Evolutionary conservation across 1,284 basidiomycete genomes (phyloP).

Genomic region (Apiotrichum laibachii): DNA sequence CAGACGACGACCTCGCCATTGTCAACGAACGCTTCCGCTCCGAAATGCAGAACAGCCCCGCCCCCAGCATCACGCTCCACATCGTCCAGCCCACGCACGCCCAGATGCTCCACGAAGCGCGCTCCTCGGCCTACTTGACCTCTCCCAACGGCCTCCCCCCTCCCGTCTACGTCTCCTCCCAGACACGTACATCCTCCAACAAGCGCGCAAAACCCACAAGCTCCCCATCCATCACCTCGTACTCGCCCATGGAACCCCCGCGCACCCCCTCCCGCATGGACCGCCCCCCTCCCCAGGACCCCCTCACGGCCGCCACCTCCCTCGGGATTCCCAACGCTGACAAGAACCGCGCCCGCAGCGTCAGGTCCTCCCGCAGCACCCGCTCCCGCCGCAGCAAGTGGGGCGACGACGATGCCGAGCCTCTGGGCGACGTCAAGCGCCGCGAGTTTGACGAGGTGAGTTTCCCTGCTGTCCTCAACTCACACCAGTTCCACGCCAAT

Average conservation of each 20-base stretch:
- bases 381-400: constrained; percentile 38
- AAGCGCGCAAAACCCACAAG: neutral
- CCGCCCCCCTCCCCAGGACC: constrained; percentile 5
- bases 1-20: constrained; percentile 52
- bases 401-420: constrained; percentile 47
- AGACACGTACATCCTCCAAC: constrained; percentile 1
- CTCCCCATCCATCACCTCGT: neutral
- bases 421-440: constrained; percentile 38
- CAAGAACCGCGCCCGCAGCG: constrained; percentile 18
- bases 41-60: constrained; percentile 21
- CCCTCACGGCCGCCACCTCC: constrained; percentile 11
- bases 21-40: constrained; percentile 48
- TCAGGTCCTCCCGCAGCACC: constrained; percentile 23
- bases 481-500: constrained; percentile 67
- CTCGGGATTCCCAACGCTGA: constrained; percentile 16
- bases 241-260: neutral
- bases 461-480: neutral
- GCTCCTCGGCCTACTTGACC: constrained; percentile 10
- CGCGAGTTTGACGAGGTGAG: constrained; percentile 43
- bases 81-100: constrained; percentile 18
- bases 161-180: constrained; percentile 8
- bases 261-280: neutral
- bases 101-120: constrained; percentile 1
- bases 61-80: constrained; percentile 28
- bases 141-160: constrained; percentile 8